Base-by-base conservation (phyloP, 2,329 filamentous ascomycete genomes). In the Septoria petroselini region DNA sequence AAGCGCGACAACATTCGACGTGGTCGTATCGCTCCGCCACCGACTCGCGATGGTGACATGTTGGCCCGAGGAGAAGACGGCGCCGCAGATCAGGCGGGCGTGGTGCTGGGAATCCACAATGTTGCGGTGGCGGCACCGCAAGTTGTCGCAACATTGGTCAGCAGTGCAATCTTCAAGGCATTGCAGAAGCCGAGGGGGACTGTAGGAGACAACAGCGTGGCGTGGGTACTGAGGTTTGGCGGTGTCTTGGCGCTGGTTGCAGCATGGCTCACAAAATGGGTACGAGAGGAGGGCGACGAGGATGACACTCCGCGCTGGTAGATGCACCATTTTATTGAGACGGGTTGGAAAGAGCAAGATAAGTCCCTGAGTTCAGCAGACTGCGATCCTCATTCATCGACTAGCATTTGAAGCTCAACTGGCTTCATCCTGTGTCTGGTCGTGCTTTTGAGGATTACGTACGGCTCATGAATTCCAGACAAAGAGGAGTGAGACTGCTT, bases 31-130 rank as follows among this genome's bases (percentile, higher is more conserved):
- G 70, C 69, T 7, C 62, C 64, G 5, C 69, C 68, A 3, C 65
- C 65, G 3, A 67, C 66, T 27, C 41, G 50, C 2, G 57, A 61
- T 27, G 69, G 66, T 7, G 64, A 68, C 35, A 57, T 71, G 23
- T 62, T 75, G 11, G 70, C 71, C 3, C 51, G 66, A 8, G 70
- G 70, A 12, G 73, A 79, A 39, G 76, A 77, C n/a, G 76, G 78
- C 2, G 76, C 81, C 19, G 75, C 81, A 2, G 86, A 91, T 62
- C 86, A 93, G 65, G 88, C 90, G 3, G 90, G 91, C 34, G 86
- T 96, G 33, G 89, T 97, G 37, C 78, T 97, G 2, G 91, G 91
- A 7, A 90, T 97, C 47, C 91, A 97, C 74, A 97, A 97, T 68
- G 91, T 97, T 72, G 85, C 91, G 12, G 87, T 97, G 59, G 89